Evolutionary conservation across 1,139 yeast species (phyloP).

Genomic region (Casaregolazyma suthepensis): DNA sequence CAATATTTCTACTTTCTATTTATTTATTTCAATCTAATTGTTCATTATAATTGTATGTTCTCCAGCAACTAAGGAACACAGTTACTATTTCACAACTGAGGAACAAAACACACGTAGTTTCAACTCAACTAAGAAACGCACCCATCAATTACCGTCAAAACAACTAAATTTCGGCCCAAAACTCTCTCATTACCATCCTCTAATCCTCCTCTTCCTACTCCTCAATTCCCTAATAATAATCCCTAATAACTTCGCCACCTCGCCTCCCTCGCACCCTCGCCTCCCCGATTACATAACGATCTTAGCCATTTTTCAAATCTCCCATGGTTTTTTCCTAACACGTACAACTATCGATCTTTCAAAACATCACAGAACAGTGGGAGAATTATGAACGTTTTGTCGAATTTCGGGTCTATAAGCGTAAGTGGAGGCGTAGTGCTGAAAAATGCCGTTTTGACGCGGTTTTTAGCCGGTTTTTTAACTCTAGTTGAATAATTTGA

Average conservation of each 20-base stretch:
- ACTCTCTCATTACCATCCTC: too few species aligned
- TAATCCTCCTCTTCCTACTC: too few species aligned
- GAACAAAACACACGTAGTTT: too few species aligned
- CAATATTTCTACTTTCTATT: too few species aligned
- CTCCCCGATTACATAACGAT: not conserved
- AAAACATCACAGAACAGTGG: not conserved
- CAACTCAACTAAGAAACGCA: too few species aligned
- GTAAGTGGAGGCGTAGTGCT: not conserved
- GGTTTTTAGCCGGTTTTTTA: not conserved
- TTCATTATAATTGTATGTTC: too few species aligned
- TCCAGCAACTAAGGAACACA: too few species aligned
- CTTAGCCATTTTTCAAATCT: not conserved
- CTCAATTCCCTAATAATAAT: not conserved
- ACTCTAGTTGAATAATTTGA: conserved; percentile 36
- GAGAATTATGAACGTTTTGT: not conserved
- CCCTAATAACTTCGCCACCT: not conserved
- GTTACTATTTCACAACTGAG: too few species aligned
- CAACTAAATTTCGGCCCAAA: too few species aligned
- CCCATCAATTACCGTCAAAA: too few species aligned
- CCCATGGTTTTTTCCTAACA: not conserved
- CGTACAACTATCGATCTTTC: not conserved
- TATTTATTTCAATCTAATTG: too few species aligned
- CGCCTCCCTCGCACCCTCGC: not conserved
- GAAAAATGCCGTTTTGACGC: not conserved
- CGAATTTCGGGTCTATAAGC: not conserved